Base-by-base conservation (phyloP, 495 filamentous ascomycete genomes). In the Cladorrhinum samala region DNA sequence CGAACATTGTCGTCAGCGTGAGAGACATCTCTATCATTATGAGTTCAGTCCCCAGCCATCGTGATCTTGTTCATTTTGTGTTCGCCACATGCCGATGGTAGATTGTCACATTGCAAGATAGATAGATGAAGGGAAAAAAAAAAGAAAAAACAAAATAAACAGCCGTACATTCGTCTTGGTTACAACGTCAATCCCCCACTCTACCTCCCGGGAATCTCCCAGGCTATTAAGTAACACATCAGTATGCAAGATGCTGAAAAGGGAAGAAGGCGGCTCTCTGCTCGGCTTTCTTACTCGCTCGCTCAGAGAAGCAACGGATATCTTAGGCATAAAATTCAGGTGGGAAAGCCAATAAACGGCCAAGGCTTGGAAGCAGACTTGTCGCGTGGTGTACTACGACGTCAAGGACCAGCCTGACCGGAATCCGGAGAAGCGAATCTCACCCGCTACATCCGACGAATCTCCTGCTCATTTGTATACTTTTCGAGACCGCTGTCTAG, bases 391-490 rank as follows among this genome's bases (percentile, higher is more conserved):
- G n/a, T n/a, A n/a, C n/a, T n/a, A n/a, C n/a, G n/a, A n/a, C n/a
- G n/a, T n/a, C n/a, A n/a, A n/a, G n/a, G n/a, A n/a, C n/a, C n/a
- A 45, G 3, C 42, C 42, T 3, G 19, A 45, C 14, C 23, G 6
- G 11, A 33, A 33, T 6, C 5, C 27, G 11, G 27, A 11, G 5
- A 6, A 33, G 27, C 42, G 13, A 19, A 45, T 45, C 42, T 24
- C 53, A 7, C 19, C 46, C 17, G 25, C 55, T 42, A 63, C 93
- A 98, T 96, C 53, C 93, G 83, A 43, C 88, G 81, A 56, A 98
- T 97, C 62, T 87, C 74, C 65, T 79, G 85, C 75, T 97, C 91
- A 57, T 85, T 84, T 70, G 76, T 80, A 74, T 93, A 96, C 72
- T 86, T 86, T 49, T 95, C 89, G 57, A 97, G 72, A 5, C 84